phyloP scores from a whole-genome alignment of 2,329 filamentous ascomycete genomes.

The Raffaelea albimanens region DNA sequence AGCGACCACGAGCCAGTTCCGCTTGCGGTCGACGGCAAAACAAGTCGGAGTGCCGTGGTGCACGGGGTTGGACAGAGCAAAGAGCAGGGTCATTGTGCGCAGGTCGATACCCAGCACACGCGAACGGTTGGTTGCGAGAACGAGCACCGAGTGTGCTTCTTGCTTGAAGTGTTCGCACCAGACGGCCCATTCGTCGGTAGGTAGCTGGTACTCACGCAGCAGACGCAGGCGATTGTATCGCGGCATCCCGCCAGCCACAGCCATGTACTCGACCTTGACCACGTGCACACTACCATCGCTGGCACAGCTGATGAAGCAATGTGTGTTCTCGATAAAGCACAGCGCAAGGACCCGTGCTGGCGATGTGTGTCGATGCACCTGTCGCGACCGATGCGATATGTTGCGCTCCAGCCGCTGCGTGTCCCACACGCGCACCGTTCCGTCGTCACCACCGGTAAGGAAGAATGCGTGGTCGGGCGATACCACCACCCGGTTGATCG shows the following conservation, averaged over 20 bases:
- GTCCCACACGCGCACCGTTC: conserved; percentile 89
- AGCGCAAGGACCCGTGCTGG: conserved; percentile 69
- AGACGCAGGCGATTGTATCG: conserved; percentile 72
- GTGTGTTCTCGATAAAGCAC: conserved; percentile 87
- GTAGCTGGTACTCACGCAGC: conserved; percentile 73
- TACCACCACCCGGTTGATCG: conserved; percentile 71
- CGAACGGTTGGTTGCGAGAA: conserved; percentile 80
- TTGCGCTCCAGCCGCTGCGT: conserved; percentile 83
- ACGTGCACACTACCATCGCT: conserved; percentile 86
- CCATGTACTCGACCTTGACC: conserved; percentile 60
- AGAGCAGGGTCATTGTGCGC: conserved; percentile 74
- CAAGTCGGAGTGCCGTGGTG: conserved; percentile 88
- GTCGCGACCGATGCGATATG: conserved; percentile 75
- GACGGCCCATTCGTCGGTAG: conserved; percentile 64
- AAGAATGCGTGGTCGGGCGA: conserved; percentile 93
- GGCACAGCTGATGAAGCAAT: conserved; percentile 85
- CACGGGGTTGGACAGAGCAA: conserved; percentile 73
- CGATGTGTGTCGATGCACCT: conserved; percentile 68
- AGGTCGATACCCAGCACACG: conserved; percentile 79
- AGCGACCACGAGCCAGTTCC: conserved; percentile 84
- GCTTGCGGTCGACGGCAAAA: conserved; percentile 77
- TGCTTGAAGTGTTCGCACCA: conserved; percentile 90
- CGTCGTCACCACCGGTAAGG: conserved; percentile 85
- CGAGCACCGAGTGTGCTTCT: conserved; percentile 70
- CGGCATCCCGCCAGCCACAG: conserved; percentile 12